Evolutionary conservation across 2,329 filamentous ascomycete species (phyloP).

Genomic region (Apiospora malaysiana): DNA sequence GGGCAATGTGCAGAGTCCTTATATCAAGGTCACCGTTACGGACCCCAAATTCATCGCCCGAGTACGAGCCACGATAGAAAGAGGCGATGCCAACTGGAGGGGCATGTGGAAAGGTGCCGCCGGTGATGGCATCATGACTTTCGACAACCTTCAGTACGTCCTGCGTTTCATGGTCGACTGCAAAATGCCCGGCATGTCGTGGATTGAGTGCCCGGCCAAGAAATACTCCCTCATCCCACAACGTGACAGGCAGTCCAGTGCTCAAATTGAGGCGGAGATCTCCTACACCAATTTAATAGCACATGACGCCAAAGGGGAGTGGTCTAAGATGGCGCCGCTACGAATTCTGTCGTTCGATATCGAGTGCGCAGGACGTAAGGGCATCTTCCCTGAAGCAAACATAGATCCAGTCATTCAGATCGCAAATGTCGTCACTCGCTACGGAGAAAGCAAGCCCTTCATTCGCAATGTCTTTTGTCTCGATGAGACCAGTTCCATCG

Average conservation of each 20-base stretch:
- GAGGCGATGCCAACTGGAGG: constrained; percentile 84
- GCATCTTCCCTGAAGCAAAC: constrained; percentile 93
- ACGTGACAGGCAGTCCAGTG: constrained; percentile 80
- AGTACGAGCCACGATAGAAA: constrained; percentile 77
- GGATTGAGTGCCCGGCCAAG: constrained; percentile 83
- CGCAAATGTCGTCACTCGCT: constrained; percentile 91
- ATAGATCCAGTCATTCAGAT: constrained; percentile 97
- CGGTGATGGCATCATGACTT: constrained; percentile 79
- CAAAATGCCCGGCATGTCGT: constrained; percentile 94
- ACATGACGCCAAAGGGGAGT: constrained; percentile 88
- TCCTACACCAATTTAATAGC: constrained; percentile 84
- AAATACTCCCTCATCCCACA: constrained; percentile 75
- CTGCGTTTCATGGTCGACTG: constrained; percentile 98
- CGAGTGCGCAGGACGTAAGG: constrained; percentile 96
- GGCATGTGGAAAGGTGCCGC: constrained; percentile 78
- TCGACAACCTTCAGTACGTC: constrained; percentile 95
- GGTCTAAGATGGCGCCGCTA: constrained; percentile 96
- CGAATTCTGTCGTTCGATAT: constrained; percentile 97
- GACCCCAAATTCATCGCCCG: constrained; percentile 85
- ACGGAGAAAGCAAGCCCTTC: constrained; percentile 95
- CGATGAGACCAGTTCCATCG: constrained; percentile 89
- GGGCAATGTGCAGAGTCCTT: constrained; percentile 89
- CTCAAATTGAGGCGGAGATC: constrained; percentile 91
- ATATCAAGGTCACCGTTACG: constrained; percentile 89
- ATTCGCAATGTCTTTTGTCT: constrained; percentile 96